A percentile compares a stretch with the other conserved stretches of the same genome.
Evolutionary conservation across 371 early-diverging fungal species (phyloP).

Genomic region (Saksenaea oblongispora): DNA sequence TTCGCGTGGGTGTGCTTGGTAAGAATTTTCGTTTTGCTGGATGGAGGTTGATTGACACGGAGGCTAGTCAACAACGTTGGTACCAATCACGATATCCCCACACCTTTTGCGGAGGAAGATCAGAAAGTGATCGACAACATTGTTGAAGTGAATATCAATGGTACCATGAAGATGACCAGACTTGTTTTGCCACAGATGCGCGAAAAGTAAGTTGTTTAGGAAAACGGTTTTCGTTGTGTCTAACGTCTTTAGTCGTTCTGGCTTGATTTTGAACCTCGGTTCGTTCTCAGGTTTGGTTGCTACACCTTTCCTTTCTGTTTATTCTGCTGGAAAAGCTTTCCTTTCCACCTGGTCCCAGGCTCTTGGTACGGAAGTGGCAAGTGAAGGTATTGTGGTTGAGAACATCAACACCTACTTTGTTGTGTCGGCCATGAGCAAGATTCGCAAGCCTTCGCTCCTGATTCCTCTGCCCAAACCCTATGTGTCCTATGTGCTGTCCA

Average conservation of each 20-base stretch:
- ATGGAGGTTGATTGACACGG: background rate
- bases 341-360: slow-evolving; percentile 89
- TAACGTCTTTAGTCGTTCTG: slow-evolving; percentile 54
- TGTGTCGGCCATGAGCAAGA: slow-evolving; percentile 91
- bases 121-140: slow-evolving; percentile 70
- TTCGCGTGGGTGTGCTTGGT: slow-evolving; percentile 75
- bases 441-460: slow-evolving; percentile 71
- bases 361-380: slow-evolving; percentile 81
- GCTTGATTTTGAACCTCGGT: slow-evolving; percentile 93
- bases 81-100: slow-evolving; percentile 86
- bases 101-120: slow-evolving; percentile 78
- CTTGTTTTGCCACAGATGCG: slow-evolving; percentile 81
- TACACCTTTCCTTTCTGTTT: slow-evolving; percentile 87
- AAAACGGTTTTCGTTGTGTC: background rate
- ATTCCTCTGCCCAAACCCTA: slow-evolving; percentile 85
- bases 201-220: slow-evolving; percentile 34
- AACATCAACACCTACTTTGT: slow-evolving; percentile 94
- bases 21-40: slow-evolving; percentile 14
- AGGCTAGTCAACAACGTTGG: slow-evolving; percentile 91
- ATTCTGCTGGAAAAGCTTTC: slow-evolving; percentile 95
- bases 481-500: slow-evolving; percentile 72
- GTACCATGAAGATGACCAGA: slow-evolving; percentile 84
- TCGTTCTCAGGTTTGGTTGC: slow-evolving; percentile 91
- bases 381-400: slow-evolving; percentile 81
- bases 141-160: slow-evolving; percentile 88